Percentiles rank a stretch among this genome's conserved stretches.
phyloP scores from a whole-genome alignment of 2,329 filamentous ascomycete species.

The Talaromyces piceae region DNA sequence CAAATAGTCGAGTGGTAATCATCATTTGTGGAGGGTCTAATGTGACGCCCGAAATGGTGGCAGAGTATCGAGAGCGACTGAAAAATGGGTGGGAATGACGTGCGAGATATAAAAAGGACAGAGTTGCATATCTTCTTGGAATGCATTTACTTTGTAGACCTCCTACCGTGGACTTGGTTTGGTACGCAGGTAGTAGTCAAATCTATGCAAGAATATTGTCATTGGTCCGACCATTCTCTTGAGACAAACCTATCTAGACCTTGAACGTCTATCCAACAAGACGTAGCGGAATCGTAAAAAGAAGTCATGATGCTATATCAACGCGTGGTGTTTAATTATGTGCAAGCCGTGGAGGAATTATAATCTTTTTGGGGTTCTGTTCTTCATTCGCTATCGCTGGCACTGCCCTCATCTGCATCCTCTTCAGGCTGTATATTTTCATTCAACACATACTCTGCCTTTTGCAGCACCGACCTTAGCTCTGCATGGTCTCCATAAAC shows the following conservation, averaged over 20 bases:
- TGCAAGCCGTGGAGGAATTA: background rate
- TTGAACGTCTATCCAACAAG: background rate
- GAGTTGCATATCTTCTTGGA: background rate
- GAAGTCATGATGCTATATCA: background rate
- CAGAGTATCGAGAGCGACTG: conserved; percentile 41
- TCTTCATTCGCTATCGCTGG: conserved; percentile 29
- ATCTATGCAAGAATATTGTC: background rate
- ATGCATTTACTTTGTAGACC: background rate
- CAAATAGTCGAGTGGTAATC: conserved; percentile 29
- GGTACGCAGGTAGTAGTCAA: background rate
- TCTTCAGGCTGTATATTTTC: conserved; percentile 33
- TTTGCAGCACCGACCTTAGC: conserved; percentile 34
- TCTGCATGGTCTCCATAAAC: conserved; percentile 36
- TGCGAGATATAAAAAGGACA: background rate
- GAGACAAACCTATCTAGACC: background rate
- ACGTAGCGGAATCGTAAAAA: background rate
- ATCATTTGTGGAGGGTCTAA: conserved; percentile 41
- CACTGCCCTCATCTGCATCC: conserved; percentile 31
- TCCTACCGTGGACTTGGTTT: background rate
- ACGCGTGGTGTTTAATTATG: background rate
- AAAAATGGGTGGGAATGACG: conserved; percentile 20
- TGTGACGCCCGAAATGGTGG: conserved; percentile 45
- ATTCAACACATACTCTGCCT: conserved; percentile 41
- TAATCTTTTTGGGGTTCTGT: background rate
- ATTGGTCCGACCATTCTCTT: background rate